Conservation (phyloP, 371 early-diverging fungal species). For the Quaeritorhiza haematococci region DNA sequence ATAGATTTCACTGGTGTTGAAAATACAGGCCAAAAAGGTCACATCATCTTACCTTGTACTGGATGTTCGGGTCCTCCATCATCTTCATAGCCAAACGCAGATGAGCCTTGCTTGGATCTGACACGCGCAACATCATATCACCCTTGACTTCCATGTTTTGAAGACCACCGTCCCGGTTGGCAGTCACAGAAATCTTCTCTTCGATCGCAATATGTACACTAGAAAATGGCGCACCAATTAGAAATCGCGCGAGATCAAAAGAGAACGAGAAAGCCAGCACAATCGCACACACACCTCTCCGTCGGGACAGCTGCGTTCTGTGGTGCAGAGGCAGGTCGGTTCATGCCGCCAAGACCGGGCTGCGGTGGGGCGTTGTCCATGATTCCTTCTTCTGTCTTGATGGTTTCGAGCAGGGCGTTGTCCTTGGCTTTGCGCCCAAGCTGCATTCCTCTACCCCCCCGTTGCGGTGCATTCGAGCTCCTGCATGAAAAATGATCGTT, state of each 20-base stretch:
- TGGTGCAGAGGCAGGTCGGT: not conserved
- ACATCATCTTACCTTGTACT: slow-evolving; percentile 62
- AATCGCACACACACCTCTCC: slow-evolving; percentile 38
- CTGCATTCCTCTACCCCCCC: slow-evolving; percentile 75
- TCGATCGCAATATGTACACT: slow-evolving; percentile 83
- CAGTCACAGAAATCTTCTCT: slow-evolving; percentile 75
- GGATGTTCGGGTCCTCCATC: slow-evolving; percentile 56
- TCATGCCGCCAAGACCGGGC: not conserved
- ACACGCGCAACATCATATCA: slow-evolving; percentile 71
- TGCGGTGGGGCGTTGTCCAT: slow-evolving; percentile 6
- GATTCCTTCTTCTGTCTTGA: slow-evolving; percentile 66
- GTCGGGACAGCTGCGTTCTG: slow-evolving; percentile 21
- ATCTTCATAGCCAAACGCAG: slow-evolving; percentile 54
- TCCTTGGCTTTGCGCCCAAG: slow-evolving; percentile 83
- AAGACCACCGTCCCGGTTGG: slow-evolving; percentile 89
- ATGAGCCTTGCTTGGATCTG: slow-evolving; percentile 56
- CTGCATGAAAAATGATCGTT: not conserved
- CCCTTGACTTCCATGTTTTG: slow-evolving; percentile 91
- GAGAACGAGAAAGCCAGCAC: slow-evolving; percentile 16
- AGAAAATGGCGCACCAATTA: no score
- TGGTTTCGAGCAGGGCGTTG: slow-evolving; percentile 67
- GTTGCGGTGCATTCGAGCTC: slow-evolving; percentile 29
- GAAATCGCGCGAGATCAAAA: not conserved
- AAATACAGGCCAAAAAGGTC: not conserved
- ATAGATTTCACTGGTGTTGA: not conserved